Evolutionary conservation across 2,329 filamentous ascomycete species (phyloP), one percentile per base, ranked within the genome.

Genomic region (Venturia oleaginea): DNA sequence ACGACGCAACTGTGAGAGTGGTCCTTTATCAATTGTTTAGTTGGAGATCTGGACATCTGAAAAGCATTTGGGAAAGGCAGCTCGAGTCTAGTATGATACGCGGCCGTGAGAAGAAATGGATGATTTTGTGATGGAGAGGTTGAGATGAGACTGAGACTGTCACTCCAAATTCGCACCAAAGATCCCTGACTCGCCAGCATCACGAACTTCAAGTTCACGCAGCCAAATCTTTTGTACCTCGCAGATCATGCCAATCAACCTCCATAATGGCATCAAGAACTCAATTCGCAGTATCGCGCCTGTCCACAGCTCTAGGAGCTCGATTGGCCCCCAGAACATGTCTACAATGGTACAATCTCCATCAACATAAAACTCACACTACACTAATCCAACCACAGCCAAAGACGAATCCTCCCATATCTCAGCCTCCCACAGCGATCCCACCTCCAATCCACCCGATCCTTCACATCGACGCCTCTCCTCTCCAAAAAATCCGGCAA

Each of bases 401-500:
- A 57, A 22, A 32, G 30, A 57, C 51, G 6, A 2, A 34, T 34
- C 17, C 51, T 57, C 19, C 51, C 51, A 7, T 19, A 13, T 15
- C 17, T 37, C 4, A 32, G 19, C 15, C 30, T 22, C 4, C 19
- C 19, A 57, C 51, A 57, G 10, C 27, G 30, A 57, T 55, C 48
- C 24, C 15, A 19, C 27, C 48, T 48, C n/a, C 22, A 27, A 13
- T 6, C 22, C 22, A 15, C n/a, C n/a, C 37, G 37, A 30, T 30
- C 60, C 6, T 65, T 65, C 32, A 22, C 61, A 2, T 32, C 42
- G 2, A 64, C 64, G 1, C 30, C 43, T 17, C 15, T 43, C 11
- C 43, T 37, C 61, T 27, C 24, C 22, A 65, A 65, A n/a, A 65
- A 65, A 37, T 13, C 59, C 2, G 64, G 64, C 24, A 65, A 65